Evolutionary conservation across 116 monocot genomes (phyloP), one percentile per base, ranked within the genome.

Genomic region (Dioscorea cayenensis): DNA sequence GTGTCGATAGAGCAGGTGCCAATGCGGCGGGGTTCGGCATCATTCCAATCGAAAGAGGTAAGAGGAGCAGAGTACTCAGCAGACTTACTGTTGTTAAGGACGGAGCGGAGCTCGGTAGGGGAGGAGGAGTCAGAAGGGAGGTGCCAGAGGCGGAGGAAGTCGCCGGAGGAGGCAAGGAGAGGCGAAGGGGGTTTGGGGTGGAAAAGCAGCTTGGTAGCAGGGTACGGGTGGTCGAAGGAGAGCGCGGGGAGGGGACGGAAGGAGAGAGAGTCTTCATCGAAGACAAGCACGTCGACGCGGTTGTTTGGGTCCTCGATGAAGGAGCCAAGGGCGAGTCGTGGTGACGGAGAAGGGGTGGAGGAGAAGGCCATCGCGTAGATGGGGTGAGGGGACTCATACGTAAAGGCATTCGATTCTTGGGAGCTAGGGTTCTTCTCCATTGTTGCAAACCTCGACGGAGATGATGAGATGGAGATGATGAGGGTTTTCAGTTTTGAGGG

Each of bases 31-130:
- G 92, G 86, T 49, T 88, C 88, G 59, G 69, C 58, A 22, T 77
- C 76, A 72, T 92, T 94, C 94, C 94, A 94, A 66, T 94, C 94
- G 76, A 94, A 88, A 18, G 94, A 90, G 51, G 94, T 94, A 25
- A 94, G 80, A 6, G 94, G 94, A 2, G 94, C 86, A 61, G 67
- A 94, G 83, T 82, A 90, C 59, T 94, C 90, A 20, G 82, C 80
- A 19, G 86, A 82, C 36, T 85, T 87, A 77, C 59, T 70, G 67
- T 80, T 88, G 74, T 82, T 81, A 65, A 90, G 67, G 63, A 84
- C 70, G 59, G 78, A 80, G 2, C 74, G 71, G 68, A 82, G 78
- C 66, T 85, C 84, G 18, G 71, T 55, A 49, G 73, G 59, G 9
- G 75, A 49, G 25, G 66, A 36, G 35, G 51, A 19, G 21, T 50